Percentiles rank a stretch among this genome's conserved stretches.
Conservation (phyloP, 495 filamentous ascomycete genomes). For the Aspergillus bridgeri region DNA sequence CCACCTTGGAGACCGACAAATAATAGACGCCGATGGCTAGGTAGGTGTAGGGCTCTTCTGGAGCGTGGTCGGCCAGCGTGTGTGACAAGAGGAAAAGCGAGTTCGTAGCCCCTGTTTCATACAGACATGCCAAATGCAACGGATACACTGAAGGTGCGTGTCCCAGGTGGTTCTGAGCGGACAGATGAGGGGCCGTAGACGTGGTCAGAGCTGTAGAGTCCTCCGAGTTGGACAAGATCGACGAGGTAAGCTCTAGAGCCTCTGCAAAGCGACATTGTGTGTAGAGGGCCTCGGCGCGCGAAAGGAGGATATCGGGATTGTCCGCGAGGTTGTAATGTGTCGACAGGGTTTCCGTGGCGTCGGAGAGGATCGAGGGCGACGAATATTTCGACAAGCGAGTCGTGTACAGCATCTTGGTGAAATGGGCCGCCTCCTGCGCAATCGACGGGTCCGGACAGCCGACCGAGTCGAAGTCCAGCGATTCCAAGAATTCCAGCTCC, state of each 20-base stretch:
- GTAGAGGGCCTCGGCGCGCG: constrained; percentile 88
- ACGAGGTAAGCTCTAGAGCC: constrained; percentile 76
- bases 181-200: constrained; percentile 17
- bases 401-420: constrained; percentile 95
- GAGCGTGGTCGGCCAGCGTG: constrained; percentile 87
- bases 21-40: constrained; percentile 96
- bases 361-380: constrained; percentile 74
- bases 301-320: constrained; percentile 89
- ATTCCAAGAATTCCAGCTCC: constrained; percentile 89
- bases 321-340: constrained; percentile 85
- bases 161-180: constrained; percentile 57
- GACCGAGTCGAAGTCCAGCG: constrained; percentile 85
- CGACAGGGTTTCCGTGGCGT: constrained; percentile 85
- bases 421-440: constrained; percentile 81
- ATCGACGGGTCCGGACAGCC: constrained; percentile 55
- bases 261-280: constrained; percentile 92
- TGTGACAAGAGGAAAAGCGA: constrained; percentile 91
- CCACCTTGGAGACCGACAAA: constrained; percentile 79
- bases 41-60: constrained; percentile 86
- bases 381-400: constrained; percentile 96
- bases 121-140: constrained; percentile 85
- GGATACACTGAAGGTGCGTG: constrained; percentile 90
- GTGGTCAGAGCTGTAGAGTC: constrained; percentile 24
- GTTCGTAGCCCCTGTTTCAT: constrained; percentile 83
- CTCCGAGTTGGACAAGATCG: constrained; percentile 62